These are phyloP conservation scores for Nissolia schottii DNA, from an alignment of 306 rosid genomes.

Conservation along the genomic window DNA sequence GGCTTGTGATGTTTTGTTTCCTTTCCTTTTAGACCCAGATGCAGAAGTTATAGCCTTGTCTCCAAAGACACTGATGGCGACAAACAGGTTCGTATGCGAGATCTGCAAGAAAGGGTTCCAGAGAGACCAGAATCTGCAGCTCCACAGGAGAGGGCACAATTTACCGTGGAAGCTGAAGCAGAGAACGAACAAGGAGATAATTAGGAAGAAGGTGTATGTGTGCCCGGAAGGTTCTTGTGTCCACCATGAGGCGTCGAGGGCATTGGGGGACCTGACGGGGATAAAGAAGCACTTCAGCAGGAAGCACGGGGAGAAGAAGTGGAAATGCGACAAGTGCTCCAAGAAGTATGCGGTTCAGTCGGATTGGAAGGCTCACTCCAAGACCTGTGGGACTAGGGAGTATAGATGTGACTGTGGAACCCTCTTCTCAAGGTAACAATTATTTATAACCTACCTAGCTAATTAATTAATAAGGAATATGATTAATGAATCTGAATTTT, in stretches of 20 bases:
- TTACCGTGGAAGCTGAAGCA: constrained; percentile 85
- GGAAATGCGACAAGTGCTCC: constrained; percentile 86
- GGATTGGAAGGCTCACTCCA: constrained; percentile 83
- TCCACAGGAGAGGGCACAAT: constrained; percentile 78
- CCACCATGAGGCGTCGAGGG: constrained; percentile 72
- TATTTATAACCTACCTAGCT: too few species aligned
- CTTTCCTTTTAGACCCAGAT: constrained; percentile 52
- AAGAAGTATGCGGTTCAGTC: constrained; percentile 81
- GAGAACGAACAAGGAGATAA: constrained; percentile 56
- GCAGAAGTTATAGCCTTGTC: constrained; percentile 73
- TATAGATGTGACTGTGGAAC: constrained; percentile 86
- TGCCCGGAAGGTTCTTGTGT: constrained; percentile 71
- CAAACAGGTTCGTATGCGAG: constrained; percentile 72
- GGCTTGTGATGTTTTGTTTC: too few species aligned
- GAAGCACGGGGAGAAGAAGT: constrained; percentile 83
- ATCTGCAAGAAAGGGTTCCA: constrained; percentile 80
- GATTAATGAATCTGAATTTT: too few species aligned
- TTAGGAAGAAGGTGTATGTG: constrained; percentile 67
- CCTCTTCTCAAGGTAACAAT: constrained; percentile 81
- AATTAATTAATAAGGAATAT: too few species aligned
- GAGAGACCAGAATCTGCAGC: constrained; percentile 80
- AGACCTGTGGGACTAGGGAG: constrained; percentile 81
- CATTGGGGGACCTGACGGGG: constrained; percentile 76
- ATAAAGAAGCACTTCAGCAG: constrained; percentile 77
- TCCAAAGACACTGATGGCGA: constrained; percentile 64